Percentiles rank a stretch among this genome's conserved stretches.
phyloP scores from a whole-genome alignment of 2,329 filamentous ascomycete genomes.

The Lithohypha guttulata region DNA sequence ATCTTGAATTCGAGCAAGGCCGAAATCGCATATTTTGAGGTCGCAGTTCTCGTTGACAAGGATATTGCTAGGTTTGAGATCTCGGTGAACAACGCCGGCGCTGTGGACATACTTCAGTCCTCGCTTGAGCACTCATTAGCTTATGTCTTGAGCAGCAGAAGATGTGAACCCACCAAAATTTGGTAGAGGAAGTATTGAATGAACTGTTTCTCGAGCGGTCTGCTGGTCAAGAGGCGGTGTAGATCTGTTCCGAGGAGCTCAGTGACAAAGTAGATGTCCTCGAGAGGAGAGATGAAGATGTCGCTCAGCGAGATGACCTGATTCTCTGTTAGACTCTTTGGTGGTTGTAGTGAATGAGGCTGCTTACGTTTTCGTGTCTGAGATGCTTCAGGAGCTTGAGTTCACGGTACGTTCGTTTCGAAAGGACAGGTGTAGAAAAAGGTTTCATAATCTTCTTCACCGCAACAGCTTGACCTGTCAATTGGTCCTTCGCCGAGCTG shows the following conservation, averaged over 20 bases:
- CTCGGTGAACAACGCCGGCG: slow-evolving; percentile 91
- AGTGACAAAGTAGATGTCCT: slow-evolving; percentile 99
- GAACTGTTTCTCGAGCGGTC: slow-evolving; percentile 97
- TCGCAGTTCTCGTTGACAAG: slow-evolving; percentile 99
- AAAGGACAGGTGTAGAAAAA: slow-evolving; percentile 96
- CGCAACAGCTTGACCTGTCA: slow-evolving; percentile 90
- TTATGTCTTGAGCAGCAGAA: not conserved
- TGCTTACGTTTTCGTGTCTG: slow-evolving; percentile 80
- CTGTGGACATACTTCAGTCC: slow-evolving; percentile 99
- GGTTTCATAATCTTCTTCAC: slow-evolving; percentile 99
- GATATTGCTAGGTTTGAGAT: slow-evolving; percentile 97
- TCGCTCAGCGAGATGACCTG: slow-evolving; percentile 96
- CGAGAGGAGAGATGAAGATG: slow-evolving; percentile 97
- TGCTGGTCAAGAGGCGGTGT: slow-evolving; percentile 85
- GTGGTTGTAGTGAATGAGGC: no score
- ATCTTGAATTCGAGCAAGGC: slow-evolving; percentile 92
- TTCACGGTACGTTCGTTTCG: slow-evolving; percentile 95
- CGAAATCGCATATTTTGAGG: slow-evolving; percentile 98
- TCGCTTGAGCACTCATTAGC: slow-evolving; percentile 46
- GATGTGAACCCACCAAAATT: slow-evolving; percentile 63
- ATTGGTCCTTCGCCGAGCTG: slow-evolving; percentile 94
- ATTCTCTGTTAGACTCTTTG: no score
- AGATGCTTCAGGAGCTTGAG: slow-evolving; percentile 95
- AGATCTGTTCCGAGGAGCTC: slow-evolving; percentile 94
- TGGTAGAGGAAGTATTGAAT: slow-evolving; percentile 99